Evolutionary conservation across 495 filamentous ascomycete genomes (phyloP).

Genomic region (Stereocaulon alpinum): DNA sequence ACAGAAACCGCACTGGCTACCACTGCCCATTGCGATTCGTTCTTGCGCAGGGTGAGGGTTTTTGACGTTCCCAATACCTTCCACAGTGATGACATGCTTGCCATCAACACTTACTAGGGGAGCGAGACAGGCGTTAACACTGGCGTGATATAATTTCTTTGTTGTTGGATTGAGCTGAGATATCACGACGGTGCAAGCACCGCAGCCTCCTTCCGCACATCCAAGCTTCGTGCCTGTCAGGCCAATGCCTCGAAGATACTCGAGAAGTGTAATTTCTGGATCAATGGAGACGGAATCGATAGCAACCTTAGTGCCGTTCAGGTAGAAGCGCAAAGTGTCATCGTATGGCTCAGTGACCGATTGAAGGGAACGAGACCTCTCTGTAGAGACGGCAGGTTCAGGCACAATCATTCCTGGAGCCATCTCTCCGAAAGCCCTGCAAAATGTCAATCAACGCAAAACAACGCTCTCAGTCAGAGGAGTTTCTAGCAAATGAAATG

Average conservation of each 20-base stretch:
- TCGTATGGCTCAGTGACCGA: slow-evolving; percentile 55
- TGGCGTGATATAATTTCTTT: slow-evolving; percentile 80
- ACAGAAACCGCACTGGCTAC: slow-evolving; percentile 71
- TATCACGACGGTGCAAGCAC: slow-evolving; percentile 92
- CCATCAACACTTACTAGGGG: slow-evolving; percentile 88
- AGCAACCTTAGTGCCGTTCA: slow-evolving; percentile 86
- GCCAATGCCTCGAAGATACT: slow-evolving; percentile 84
- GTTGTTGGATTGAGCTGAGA: slow-evolving; percentile 89
- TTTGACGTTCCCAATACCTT: slow-evolving; percentile 89
- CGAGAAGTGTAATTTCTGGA: slow-evolving; percentile 84
- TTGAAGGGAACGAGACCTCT: slow-evolving; percentile 36
- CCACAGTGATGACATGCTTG: slow-evolving; percentile 96
- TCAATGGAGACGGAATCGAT: slow-evolving; percentile 61
- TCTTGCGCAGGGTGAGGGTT: slow-evolving; percentile 87
- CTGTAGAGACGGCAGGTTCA: slow-evolving; percentile 37
- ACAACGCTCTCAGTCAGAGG: not conserved
- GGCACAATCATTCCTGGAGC: slow-evolving; percentile 46
- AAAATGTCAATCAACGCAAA: not conserved
- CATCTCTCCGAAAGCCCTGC: slow-evolving; percentile 32
- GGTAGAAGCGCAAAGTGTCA: slow-evolving; percentile 70
- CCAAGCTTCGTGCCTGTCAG: slow-evolving; percentile 67
- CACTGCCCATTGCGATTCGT: slow-evolving; percentile 52
- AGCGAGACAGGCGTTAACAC: slow-evolving; percentile 88
- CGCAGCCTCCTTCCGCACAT: slow-evolving; percentile 93
- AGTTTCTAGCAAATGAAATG: not conserved